Evolutionary conservation across 768 basidiomycete genomes (phyloP).

Genomic region (Panaeolus papilionaceus): DNA sequence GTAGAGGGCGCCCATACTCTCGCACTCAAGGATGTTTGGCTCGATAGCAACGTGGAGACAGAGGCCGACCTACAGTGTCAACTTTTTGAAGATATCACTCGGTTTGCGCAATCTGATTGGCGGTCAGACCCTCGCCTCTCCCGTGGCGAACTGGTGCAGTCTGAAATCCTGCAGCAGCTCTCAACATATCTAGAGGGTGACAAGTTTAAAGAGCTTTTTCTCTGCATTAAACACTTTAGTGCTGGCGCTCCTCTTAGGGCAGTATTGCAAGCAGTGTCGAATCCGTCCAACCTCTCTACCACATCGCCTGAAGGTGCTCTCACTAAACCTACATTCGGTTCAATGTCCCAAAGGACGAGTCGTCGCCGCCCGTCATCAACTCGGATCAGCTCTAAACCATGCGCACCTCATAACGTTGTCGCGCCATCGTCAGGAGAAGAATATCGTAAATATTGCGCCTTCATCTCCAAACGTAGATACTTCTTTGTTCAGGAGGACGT

Average conservation of each 20-base stretch:
- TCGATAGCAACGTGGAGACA: conserved; percentile 11
- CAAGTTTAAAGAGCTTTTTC: background rate
- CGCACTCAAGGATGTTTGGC: conserved; percentile 17
- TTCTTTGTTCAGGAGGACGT: conserved; percentile 17
- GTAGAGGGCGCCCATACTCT: background rate
- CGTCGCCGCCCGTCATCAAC: no score
- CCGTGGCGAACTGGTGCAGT: no score
- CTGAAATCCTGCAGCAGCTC: background rate
- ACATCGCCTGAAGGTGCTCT: background rate
- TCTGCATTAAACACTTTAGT: background rate
- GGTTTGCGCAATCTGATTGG: background rate
- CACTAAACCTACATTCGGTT: background rate
- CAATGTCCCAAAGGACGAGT: no score
- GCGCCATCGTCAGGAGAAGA: no score
- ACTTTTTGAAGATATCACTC: conserved; percentile 10
- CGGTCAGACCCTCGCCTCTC: background rate
- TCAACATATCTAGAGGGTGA: background rate
- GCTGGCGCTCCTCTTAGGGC: background rate
- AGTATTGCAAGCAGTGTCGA: background rate
- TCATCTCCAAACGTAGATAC: conserved; percentile 14
- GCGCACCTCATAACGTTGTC: no score
- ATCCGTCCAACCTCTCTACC: background rate
- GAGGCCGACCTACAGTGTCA: conserved; percentile 15
- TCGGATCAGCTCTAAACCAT: no score
- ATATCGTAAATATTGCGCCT: background rate